phyloP scores from a whole-genome alignment of 495 filamentous ascomycete genomes.

The Penicillium herquei region DNA sequence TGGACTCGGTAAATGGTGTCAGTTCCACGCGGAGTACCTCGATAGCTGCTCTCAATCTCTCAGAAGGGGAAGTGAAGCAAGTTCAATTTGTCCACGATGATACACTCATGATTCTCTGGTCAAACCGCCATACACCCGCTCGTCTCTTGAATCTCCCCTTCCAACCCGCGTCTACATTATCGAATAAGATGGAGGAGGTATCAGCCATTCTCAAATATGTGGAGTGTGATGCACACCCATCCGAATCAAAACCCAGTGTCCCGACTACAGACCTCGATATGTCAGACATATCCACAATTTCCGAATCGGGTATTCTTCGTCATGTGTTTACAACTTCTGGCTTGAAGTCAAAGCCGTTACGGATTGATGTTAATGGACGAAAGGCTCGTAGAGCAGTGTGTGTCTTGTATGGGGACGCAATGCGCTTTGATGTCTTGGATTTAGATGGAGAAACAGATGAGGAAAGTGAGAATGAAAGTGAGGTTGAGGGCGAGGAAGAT shows the following conservation, averaged over 20 bases:
- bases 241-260: constrained; percentile 15
- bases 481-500: constrained; percentile 2
- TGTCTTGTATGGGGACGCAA: constrained; percentile 53
- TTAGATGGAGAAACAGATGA: constrained; percentile 41
- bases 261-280: constrained; percentile 5
- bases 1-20: constrained; percentile 53
- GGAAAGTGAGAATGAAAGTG: constrained; percentile 8
- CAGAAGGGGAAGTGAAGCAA: constrained; percentile 47
- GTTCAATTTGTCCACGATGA: constrained; percentile 56
- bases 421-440: constrained; percentile 58
- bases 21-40: constrained; percentile 49
- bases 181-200: constrained; percentile 6
- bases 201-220: constrained; percentile 18
- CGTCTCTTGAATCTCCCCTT: constrained; percentile 43
- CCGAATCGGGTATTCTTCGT: constrained; percentile 18
- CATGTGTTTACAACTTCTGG: constrained; percentile 39
- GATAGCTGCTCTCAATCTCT: constrained; percentile 39
- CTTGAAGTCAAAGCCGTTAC: constrained; percentile 40
- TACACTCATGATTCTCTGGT: constrained; percentile 50
- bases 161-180: constrained; percentile 16
- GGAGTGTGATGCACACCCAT: constrained; percentile 9
- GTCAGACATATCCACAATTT: constrained; percentile 24
- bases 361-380: constrained; percentile 55
- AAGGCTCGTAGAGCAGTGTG: constrained; percentile 53
- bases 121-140: neutral